These are phyloP conservation scores for Suillus alpinus DNA, from an alignment of 768 basidiomycete genomes.

Conservation along the genomic window DNA sequence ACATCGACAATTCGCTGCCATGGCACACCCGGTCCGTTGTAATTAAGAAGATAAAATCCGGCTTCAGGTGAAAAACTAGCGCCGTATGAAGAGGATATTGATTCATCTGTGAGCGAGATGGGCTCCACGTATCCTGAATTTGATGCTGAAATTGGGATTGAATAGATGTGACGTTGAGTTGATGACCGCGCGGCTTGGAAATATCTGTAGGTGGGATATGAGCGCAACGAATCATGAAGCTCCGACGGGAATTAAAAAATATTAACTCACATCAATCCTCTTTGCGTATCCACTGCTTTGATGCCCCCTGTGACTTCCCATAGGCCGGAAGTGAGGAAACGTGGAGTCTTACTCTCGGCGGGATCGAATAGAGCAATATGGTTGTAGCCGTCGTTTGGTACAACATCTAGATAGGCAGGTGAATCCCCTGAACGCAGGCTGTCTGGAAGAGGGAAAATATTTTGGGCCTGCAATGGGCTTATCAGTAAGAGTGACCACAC, in stretches of 20 bases:
- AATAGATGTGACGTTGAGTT: constrained; percentile 80
- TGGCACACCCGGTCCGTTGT: constrained; percentile 79
- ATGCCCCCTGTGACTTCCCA: constrained; percentile 89
- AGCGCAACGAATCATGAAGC: constrained; percentile 17
- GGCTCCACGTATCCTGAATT: constrained; percentile 36
- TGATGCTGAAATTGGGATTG: constrained; percentile 63
- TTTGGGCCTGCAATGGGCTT: constrained; percentile 49
- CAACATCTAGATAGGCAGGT: constrained; percentile 85
- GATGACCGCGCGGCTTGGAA: constrained; percentile 86
- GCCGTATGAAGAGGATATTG: constrained; percentile 54
- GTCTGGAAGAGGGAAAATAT: constrained; percentile 54
- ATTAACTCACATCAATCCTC: constrained; percentile 65
- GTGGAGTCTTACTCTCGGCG: constrained; percentile 62
- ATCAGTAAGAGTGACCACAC: not conserved
- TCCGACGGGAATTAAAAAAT: constrained; percentile 30
- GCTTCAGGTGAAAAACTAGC: constrained; percentile 81
- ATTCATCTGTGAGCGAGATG: constrained; percentile 50
- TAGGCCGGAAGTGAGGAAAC: constrained; percentile 79
- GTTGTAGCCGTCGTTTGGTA: constrained; percentile 84
- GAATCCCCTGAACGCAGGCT: constrained; percentile 39
- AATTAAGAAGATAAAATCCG: constrained; percentile 79
- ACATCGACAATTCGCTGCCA: constrained; percentile 79
- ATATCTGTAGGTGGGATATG: constrained; percentile 53
- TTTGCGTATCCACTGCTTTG: constrained; percentile 63
- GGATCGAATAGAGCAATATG: constrained; percentile 93